Evolutionary conservation across 2,329 filamentous ascomycete genomes (phyloP).

Genomic region (Hymenoscyphus occultus): DNA sequence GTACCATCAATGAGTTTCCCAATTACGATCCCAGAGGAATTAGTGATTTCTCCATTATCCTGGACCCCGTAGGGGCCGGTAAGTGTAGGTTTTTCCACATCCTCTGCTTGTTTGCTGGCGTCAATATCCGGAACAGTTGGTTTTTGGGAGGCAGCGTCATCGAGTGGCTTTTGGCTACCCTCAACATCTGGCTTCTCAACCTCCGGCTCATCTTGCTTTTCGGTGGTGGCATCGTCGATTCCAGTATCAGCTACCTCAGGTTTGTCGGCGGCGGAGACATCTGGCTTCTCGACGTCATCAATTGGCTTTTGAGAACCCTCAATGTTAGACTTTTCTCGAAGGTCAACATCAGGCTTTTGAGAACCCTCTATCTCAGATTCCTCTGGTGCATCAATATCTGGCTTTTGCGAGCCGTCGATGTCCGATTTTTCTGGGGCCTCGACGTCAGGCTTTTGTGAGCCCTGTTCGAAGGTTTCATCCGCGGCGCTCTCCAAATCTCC

Average conservation of each 20-base stretch:
- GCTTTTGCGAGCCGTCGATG: neutral
- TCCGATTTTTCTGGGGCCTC: neutral
- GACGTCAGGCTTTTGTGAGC: neutral
- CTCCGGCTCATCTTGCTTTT: neutral
- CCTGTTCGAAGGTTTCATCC: neutral
- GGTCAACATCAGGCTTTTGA: constrained; percentile 7
- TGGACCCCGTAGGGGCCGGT: constrained; percentile 47
- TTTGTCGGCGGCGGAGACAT: constrained; percentile 1
- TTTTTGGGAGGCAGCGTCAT: constrained; percentile 5
- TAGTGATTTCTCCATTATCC: constrained; percentile 53
- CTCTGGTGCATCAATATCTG: neutral
- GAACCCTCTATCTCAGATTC: constrained; percentile 15
- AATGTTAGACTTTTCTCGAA: no score
- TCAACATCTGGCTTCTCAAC: constrained; percentile 37
- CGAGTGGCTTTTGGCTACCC: constrained; percentile 24
- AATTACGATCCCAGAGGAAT: constrained; percentile 51
- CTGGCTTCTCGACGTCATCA: constrained; percentile 5
- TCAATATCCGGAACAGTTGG: constrained; percentile 7
- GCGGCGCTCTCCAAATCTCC: neutral
- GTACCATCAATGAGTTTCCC: constrained; percentile 46
- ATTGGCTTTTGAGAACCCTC: constrained; percentile 19
- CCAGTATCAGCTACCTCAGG: neutral
- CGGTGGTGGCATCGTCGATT: neutral
- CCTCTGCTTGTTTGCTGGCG: constrained; percentile 27
- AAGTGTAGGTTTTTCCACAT: constrained; percentile 48